These are phyloP conservation scores for Amanita rimosa DNA, from an alignment of 768 basidiomycete genomes.

Conservation along the genomic window DNA sequence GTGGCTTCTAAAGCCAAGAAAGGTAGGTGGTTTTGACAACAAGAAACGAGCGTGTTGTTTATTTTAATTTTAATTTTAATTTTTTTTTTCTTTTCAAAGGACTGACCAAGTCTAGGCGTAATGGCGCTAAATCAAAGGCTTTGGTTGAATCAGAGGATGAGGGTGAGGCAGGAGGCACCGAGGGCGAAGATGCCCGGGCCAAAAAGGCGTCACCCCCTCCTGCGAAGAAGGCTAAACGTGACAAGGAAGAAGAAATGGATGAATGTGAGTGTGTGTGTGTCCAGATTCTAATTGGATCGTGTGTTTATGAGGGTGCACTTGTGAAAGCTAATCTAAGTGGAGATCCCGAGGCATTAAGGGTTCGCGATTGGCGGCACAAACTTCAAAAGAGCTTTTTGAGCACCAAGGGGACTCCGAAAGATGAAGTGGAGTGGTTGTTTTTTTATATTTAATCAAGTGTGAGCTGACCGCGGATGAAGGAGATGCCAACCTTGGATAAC, in stretches of 20 bases:
- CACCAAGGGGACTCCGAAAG: slow-evolving; percentile 49
- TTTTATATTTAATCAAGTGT: slow-evolving; percentile 1
- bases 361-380: slow-evolving; percentile 87
- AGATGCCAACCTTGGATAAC: slow-evolving; percentile 63
- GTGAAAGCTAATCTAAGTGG: slow-evolving; percentile 37
- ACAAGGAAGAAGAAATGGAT: slow-evolving; percentile 50
- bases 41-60: slow-evolving; percentile 16
- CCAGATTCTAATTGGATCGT: neutral
- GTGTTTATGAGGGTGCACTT: neutral
- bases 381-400: slow-evolving; percentile 82
- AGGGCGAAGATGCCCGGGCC: slow-evolving; percentile 37
- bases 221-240: slow-evolving; percentile 49
- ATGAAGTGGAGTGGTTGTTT: slow-evolving; percentile 36
- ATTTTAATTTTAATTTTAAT: too few relatives aligned
- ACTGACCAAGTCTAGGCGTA: slow-evolving; percentile 29
- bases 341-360: slow-evolving; percentile 56
- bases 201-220: slow-evolving; percentile 45
- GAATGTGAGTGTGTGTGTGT: slow-evolving; percentile 31
- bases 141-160: slow-evolving; percentile 63
- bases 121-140: slow-evolving; percentile 35
- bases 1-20: slow-evolving; percentile 26
- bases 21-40: slow-evolving; percentile 18
- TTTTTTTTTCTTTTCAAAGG: slow-evolving; percentile 9
- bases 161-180: slow-evolving; percentile 38
- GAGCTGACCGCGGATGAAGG: slow-evolving; percentile 27